phyloP scores from a whole-genome alignment of 2,329 filamentous ascomycete genomes.

The Aspergillus uvarum region DNA sequence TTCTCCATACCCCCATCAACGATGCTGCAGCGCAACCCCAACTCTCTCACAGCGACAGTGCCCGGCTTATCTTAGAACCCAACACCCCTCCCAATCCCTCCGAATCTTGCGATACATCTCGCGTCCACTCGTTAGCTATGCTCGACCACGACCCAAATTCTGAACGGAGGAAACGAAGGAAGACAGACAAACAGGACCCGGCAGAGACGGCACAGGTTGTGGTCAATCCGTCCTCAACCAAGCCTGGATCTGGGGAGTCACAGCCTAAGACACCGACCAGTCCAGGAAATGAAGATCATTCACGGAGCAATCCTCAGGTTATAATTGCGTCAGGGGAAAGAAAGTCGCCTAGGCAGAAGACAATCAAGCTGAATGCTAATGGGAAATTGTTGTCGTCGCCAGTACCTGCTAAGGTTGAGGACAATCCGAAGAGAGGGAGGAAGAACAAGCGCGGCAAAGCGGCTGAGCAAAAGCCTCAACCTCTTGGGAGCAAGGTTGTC shows the following conservation, averaged over 20 bases:
- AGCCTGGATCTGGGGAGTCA: neutral
- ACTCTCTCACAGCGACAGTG: neutral
- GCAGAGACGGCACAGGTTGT: neutral
- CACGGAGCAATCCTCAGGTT: neutral
- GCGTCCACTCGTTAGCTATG: conserved; percentile 3
- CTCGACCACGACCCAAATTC: conserved; percentile 36
- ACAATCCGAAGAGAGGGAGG: conserved; percentile 19
- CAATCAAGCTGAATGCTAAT: conserved; percentile 43
- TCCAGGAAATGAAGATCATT: neutral
- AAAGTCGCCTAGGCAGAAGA: conserved; percentile 54
- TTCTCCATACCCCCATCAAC: conserved; percentile 9
- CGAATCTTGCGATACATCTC: neutral
- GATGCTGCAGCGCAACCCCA: conserved; percentile 6
- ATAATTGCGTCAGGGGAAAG: conserved; percentile 1
- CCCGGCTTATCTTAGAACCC: neutral
- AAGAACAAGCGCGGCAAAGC: conserved; percentile 37
- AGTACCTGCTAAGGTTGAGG: conserved; percentile 18
- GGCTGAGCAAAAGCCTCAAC: conserved; percentile 35
- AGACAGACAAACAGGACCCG: conserved; percentile 22
- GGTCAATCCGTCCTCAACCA: neutral
- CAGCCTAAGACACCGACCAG: neutral
- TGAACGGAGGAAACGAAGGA: conserved; percentile 38
- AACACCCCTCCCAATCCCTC: neutral
- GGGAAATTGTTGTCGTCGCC: conserved; percentile 46
- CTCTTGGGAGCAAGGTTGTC: conserved; percentile 44